Conservation (phyloP, 257 asterid genomes). For the Solanum pimpinellifolium region DNA sequence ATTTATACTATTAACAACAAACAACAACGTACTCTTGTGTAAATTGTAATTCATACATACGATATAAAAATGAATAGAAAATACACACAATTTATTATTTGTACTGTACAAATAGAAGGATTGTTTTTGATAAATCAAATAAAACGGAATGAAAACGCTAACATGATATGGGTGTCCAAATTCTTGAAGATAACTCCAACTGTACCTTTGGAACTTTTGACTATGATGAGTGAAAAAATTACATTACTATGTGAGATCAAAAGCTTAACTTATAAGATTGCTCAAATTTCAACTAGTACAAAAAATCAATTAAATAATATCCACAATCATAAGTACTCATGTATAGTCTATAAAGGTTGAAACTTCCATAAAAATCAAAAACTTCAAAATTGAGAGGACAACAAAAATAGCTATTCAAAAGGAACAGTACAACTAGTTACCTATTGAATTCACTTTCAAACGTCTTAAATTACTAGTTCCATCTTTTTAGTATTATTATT, state of each 20-base stretch:
- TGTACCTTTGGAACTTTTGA: background rate
- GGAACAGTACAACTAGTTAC: no score
- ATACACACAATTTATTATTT: no score
- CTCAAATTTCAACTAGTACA: background rate
- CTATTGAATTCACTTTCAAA: background rate
- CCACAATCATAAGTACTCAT: background rate
- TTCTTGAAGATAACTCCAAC: background rate
- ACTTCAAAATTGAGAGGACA: background rate
- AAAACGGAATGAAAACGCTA: no score
- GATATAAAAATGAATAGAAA: no score
- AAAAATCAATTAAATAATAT: no score
- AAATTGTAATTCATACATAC: no score
- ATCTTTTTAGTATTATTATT: background rate
- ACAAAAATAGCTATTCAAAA: background rate
- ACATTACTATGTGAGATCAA: background rate
- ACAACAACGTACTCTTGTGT: accelerated
- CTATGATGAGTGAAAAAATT: background rate
- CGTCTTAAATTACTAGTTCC: background rate
- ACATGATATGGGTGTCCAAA: background rate
- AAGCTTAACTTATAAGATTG: background rate
- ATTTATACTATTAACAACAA: background rate
- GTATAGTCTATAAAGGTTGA: background rate
- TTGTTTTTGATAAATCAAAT: no score
- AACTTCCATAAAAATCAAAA: background rate
- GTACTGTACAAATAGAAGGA: no score